Evolutionary conservation across 768 basidiomycete species (phyloP).

Genomic region (Suillus subluteus): DNA sequence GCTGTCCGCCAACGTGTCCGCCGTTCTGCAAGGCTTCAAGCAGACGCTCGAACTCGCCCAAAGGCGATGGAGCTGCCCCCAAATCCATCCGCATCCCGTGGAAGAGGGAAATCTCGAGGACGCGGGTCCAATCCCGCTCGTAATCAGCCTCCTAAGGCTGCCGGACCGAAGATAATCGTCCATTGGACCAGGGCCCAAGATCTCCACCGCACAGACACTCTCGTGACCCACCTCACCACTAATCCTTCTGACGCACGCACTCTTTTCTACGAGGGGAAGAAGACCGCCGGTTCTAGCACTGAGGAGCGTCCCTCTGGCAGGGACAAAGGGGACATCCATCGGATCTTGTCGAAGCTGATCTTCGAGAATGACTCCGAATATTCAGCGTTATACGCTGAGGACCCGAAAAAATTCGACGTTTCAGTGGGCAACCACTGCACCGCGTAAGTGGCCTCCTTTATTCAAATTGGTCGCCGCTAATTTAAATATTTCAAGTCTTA

Average conservation of each 20-base stretch:
- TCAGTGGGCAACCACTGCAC: neutral
- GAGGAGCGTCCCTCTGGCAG: conserved; percentile 1
- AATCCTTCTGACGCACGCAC: neutral
- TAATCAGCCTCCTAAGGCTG: neutral
- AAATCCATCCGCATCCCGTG: neutral
- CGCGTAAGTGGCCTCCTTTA: neutral
- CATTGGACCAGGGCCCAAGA: neutral
- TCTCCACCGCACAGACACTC: neutral
- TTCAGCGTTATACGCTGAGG: neutral
- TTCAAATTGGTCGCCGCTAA: neutral
- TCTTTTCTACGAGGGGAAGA: neutral
- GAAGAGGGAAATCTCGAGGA: neutral
- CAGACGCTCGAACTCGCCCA: neutral
- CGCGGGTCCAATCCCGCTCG: neutral
- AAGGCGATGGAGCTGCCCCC: neutral
- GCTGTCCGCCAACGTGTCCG: neutral
- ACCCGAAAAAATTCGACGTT: neutral
- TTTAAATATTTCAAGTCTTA: neutral
- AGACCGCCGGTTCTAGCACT: neutral
- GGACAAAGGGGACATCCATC: conserved; percentile 2
- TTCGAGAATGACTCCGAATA: conserved; percentile 1
- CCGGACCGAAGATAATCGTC: neutral
- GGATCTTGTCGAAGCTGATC: neutral
- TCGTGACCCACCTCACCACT: neutral
- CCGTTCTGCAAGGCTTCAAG: neutral